Evolutionary conservation across 2,329 filamentous ascomycete species (phyloP).

Genomic region (Aspergillus oerlinghausenensis): DNA sequence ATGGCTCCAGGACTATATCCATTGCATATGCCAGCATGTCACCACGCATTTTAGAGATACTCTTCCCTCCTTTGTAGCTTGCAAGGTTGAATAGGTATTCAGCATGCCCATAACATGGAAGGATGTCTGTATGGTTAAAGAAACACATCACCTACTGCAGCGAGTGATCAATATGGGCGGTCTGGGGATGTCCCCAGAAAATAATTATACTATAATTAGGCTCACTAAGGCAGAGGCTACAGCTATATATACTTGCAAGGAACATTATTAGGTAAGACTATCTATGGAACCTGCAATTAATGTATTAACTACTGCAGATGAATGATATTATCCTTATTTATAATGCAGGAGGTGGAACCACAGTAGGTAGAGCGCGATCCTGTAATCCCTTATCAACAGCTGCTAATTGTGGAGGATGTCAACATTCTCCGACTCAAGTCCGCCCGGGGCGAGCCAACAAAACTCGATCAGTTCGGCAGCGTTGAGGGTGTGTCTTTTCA

Average conservation of each 20-base stretch:
- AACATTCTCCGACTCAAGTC: slow-evolving; percentile 27
- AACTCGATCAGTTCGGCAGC: slow-evolving; percentile 22
- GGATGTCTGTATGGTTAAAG: slow-evolving; percentile 32
- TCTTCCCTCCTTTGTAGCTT: slow-evolving; percentile 22
- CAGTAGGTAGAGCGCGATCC: slow-evolving; percentile 9
- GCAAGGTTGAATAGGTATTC: slow-evolving; percentile 38
- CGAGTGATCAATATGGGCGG: slow-evolving; percentile 26
- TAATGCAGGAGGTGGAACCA: slow-evolving; percentile 49
- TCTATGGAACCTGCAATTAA: background rate
- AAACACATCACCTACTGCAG: slow-evolving; percentile 28
- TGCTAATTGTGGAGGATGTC: slow-evolving; percentile 21
- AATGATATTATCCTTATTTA: slow-evolving; percentile 47
- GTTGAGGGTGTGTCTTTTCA: slow-evolving; percentile 15
- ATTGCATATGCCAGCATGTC: slow-evolving; percentile 30
- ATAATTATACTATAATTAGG: slow-evolving; percentile 41
- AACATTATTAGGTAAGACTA: slow-evolving; percentile 17
- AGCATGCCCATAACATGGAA: slow-evolving; percentile 43
- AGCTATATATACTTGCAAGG: slow-evolving; percentile 45
- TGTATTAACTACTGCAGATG: slow-evolving; percentile 14
- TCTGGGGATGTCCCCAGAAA: background rate
- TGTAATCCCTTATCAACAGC: too few species aligned
- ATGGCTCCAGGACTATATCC: slow-evolving; percentile 32
- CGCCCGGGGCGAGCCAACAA: slow-evolving; percentile 17
- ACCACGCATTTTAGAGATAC: slow-evolving; percentile 22
- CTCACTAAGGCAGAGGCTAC: slow-evolving; percentile 53